Base-by-base conservation (phyloP, 768 basidiomycete genomes). In the Tricholomella constricta region DNA sequence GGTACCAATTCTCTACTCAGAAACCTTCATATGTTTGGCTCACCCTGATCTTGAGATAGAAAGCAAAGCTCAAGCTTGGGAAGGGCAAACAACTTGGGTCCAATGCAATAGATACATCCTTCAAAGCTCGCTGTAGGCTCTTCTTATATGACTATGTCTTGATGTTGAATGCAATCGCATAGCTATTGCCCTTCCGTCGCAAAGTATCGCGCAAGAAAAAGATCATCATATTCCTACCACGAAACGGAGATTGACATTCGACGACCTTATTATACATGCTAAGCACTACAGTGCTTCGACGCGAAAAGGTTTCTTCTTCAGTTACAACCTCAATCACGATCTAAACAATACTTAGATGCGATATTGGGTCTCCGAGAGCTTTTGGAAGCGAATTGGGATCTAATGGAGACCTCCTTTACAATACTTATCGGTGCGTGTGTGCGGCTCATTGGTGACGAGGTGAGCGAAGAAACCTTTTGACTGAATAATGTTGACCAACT, bases 41-140 rank as follows among this genome's bases (percentile, higher is more conserved):
- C 25, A 53, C 46, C 45, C 32, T 34, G 40, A 2, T 54, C 17
- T 45, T 14, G 34, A 43, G 48, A 32, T 69, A 98, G 93, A 98
- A 94, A 92, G 85, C 92, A 22, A 98, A 91, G 69, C 79, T 97
- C 32, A 99, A 97, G 70, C 89, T 99, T 45, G 96, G 96, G 31
- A 99, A 96, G 68, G 94, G 91, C 38, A 98, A 95, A 69, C 83
- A 88, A 62, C 66, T 75, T 9, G 78, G 94, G 9, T 78, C 73
- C 41, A 98, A 98, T 78, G 91, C 84, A 5, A 83, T 98, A 59
- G 92, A 98, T 71, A 98, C 96, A 1, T 94, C 95, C 1, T 98
- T 96, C 81, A 94, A 95, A 67, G 86, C 93, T 27, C 84, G 92
- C 54, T 92, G 96, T 97, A 64, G 62, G 89, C 76, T 44, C 34